Percentiles rank a stretch among this genome's conserved stretches.
Evolutionary conservation across 768 basidiomycete species (phyloP).

Genomic region (Dictyophora rubrovolvata): DNA sequence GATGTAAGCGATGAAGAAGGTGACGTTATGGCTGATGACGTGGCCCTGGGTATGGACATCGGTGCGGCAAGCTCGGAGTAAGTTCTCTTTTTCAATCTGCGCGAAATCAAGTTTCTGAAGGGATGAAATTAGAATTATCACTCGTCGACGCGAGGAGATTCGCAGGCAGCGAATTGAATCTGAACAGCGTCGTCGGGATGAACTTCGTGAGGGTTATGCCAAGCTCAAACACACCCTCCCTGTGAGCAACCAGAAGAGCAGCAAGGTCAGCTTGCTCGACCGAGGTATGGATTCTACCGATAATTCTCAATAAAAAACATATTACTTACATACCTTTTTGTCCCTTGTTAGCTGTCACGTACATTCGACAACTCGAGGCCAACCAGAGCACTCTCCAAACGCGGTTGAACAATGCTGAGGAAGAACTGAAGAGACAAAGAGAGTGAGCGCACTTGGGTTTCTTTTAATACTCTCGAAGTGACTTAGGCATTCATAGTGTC

Average conservation of each 20-base stretch:
- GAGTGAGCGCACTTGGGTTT: slow-evolving; percentile 24
- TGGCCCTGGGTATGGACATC: slow-evolving; percentile 33
- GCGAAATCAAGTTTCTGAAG: background rate
- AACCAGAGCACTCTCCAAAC: slow-evolving; percentile 66
- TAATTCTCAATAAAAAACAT: slow-evolving; percentile 5
- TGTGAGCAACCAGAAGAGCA: slow-evolving; percentile 83
- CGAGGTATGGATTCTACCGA: slow-evolving; percentile 41
- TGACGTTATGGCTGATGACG: slow-evolving; percentile 56
- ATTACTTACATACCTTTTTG: slow-evolving; percentile 10
- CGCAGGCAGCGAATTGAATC: slow-evolving; percentile 90
- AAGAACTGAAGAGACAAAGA: slow-evolving; percentile 71
- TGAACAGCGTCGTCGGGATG: slow-evolving; percentile 84
- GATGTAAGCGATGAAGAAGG: slow-evolving; percentile 29
- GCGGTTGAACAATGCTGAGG: slow-evolving; percentile 67
- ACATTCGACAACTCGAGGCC: slow-evolving; percentile 81
- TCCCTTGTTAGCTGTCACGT: slow-evolving; percentile 51
- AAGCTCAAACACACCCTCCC: slow-evolving; percentile 87
- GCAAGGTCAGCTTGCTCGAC: slow-evolving; percentile 85
- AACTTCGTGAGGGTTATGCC: slow-evolving; percentile 86
- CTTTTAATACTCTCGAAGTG: background rate
- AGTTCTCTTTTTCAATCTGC: slow-evolving; percentile 22
- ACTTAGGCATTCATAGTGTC: slow-evolving; percentile 31
- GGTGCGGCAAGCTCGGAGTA: slow-evolving; percentile 42
- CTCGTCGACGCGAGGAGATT: slow-evolving; percentile 76
- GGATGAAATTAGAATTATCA: background rate